These are phyloP conservation scores for Delonix regia DNA, from an alignment of 306 rosid genomes.

Conservation along the genomic window DNA sequence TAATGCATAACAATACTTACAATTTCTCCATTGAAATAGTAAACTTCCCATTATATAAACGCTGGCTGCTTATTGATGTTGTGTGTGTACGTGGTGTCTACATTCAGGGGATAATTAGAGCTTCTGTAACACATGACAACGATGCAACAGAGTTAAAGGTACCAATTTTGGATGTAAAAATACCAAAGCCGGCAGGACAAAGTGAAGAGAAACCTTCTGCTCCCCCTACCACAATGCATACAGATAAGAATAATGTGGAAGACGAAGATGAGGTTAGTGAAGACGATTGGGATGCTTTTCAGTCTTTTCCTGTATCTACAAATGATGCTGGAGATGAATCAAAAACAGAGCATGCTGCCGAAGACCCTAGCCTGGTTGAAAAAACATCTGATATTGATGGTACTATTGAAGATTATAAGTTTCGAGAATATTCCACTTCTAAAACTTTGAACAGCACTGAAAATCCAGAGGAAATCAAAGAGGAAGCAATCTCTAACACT, in stretches of 20 bases:
- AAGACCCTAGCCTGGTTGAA: slow-evolving; percentile 43
- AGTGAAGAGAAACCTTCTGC: slow-evolving; percentile 48
- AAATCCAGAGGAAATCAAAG: slow-evolving; percentile 37
- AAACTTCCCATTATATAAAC: slow-evolving; percentile 1
- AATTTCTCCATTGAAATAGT: background rate
- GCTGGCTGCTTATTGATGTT: slow-evolving; percentile 16
- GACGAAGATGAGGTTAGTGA: slow-evolving; percentile 66
- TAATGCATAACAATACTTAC: too few species aligned
- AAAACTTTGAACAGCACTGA: slow-evolving; percentile 39
- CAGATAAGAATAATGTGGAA: slow-evolving; percentile 38
- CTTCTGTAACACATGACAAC: slow-evolving; percentile 78
- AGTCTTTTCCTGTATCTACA: slow-evolving; percentile 78
- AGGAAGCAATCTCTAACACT: slow-evolving; percentile 23
- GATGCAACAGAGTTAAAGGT: slow-evolving; percentile 49
- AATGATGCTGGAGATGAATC: slow-evolving; percentile 54
- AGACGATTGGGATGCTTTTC: slow-evolving; percentile 96
- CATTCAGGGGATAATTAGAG: slow-evolving; percentile 79
- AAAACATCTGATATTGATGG: slow-evolving; percentile 39
- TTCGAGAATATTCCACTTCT: slow-evolving; percentile 42
- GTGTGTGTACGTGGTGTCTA: slow-evolving; percentile 1
- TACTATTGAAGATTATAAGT: slow-evolving; percentile 31
- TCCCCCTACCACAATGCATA: slow-evolving; percentile 28
- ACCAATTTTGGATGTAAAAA: slow-evolving; percentile 70
- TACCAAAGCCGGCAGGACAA: slow-evolving; percentile 53
- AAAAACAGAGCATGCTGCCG: slow-evolving; percentile 36